Conservation (phyloP, 2,329 filamentous ascomycete genomes). For the Tolypocladium album region DNA sequence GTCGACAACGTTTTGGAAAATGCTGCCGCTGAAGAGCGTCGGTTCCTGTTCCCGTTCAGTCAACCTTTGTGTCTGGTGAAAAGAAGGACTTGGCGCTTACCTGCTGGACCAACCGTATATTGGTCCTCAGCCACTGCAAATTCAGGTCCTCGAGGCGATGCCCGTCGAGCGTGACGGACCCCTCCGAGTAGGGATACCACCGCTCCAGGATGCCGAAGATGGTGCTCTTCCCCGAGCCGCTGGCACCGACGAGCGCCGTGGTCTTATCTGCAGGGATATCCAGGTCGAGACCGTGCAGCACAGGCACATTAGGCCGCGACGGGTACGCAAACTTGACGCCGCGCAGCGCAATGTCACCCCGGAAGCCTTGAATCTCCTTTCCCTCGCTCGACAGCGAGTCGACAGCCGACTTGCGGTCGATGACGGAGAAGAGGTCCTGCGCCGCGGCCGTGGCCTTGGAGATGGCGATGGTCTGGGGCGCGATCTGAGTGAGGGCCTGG, state of each 20-base stretch:
- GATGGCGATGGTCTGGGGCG: slow-evolving; percentile 33
- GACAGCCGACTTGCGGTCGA: slow-evolving; percentile 32
- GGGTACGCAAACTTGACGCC: slow-evolving; percentile 46
- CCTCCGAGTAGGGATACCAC: slow-evolving; percentile 43
- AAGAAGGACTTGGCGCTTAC: slow-evolving; percentile 5
- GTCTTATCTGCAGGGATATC: slow-evolving; percentile 33
- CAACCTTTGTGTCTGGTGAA: not conserved
- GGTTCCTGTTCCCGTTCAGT: slow-evolving; percentile 28
- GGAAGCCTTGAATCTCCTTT: slow-evolving; percentile 13
- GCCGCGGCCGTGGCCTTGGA: slow-evolving; percentile 35
- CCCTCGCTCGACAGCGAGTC: slow-evolving; percentile 31
- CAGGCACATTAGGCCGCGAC: slow-evolving; percentile 37
- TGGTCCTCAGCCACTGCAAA: slow-evolving; percentile 40
- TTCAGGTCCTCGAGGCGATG: slow-evolving; percentile 31
- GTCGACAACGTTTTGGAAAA: slow-evolving; percentile 41
- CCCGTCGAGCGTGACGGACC: slow-evolving; percentile 33
- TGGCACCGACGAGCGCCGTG: slow-evolving; percentile 46
- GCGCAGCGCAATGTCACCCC: slow-evolving; percentile 35
- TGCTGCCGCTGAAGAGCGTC: slow-evolving; percentile 39
- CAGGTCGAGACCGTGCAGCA: slow-evolving; percentile 31
- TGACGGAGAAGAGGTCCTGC: slow-evolving; percentile 33
- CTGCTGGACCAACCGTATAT: slow-evolving; percentile 40
- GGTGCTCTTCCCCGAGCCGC: slow-evolving; percentile 49
- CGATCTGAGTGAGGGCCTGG: slow-evolving; percentile 33
- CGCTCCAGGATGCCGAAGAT: slow-evolving; percentile 46